phyloP scores from a whole-genome alignment of 2,329 filamentous ascomycete genomes.

The Beauveria sp. region DNA sequence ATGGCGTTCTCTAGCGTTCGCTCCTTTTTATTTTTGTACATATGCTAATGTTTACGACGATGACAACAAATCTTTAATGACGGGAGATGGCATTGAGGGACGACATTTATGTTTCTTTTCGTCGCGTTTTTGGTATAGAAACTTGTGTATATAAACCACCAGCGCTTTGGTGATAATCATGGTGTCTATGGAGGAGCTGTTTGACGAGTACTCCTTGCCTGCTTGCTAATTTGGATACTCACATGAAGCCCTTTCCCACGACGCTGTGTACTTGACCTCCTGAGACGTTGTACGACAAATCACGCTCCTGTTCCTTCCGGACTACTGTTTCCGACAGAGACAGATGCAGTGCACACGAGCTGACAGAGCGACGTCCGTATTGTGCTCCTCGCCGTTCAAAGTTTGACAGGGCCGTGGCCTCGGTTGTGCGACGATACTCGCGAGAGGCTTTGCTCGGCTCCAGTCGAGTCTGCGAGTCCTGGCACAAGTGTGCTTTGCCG shows the following conservation, averaged over 20 bases:
- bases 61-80: slow-evolving; percentile 6
- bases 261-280: neutral
- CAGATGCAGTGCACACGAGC: slow-evolving; percentile 2
- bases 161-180: neutral
- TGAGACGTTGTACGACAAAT: neutral
- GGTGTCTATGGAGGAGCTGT: neutral
- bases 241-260: neutral
- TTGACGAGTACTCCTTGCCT: neutral
- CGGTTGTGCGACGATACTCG: slow-evolving; percentile 6
- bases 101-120: neutral
- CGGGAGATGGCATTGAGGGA: neutral
- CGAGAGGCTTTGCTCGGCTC: neutral
- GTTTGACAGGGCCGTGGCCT: neutral
- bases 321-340: slow-evolving; percentile 7
- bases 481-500: neutral
- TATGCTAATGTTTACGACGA: slow-evolving; percentile 11
- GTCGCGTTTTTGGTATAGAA: neutral
- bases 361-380: neutral
- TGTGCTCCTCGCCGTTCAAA: neutral
- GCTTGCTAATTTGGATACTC: neutral
- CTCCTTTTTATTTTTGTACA: slow-evolving; percentile 6
- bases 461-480: neutral
- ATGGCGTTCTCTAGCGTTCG: neutral
- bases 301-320: neutral
- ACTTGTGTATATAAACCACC: neutral